Evolutionary conservation across 2,329 filamentous ascomycete genomes (phyloP).

Genomic region (Phyllosticta citrichinensis): DNA sequence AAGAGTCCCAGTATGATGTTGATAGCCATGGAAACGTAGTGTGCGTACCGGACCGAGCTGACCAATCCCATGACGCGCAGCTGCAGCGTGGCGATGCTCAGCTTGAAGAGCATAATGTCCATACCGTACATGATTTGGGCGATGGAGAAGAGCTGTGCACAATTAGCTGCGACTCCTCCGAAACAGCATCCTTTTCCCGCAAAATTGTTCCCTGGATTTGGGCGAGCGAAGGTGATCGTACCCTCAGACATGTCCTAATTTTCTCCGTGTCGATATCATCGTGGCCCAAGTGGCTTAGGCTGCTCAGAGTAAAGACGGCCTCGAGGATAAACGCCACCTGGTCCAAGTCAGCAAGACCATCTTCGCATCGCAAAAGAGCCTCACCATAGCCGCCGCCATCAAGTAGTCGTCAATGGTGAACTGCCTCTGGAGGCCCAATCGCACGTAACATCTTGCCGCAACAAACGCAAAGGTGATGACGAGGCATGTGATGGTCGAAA

Average conservation of each 20-base stretch:
- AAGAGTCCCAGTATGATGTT: neutral
- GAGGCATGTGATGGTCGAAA: neutral
- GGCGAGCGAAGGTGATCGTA: neutral
- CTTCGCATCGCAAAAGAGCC: neutral
- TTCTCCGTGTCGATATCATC: neutral
- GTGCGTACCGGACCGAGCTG: neutral
- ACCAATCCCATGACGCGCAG: constrained; percentile 5
- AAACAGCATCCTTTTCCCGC: neutral
- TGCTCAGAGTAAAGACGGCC: neutral
- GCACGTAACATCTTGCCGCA: neutral
- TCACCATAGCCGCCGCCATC: neutral
- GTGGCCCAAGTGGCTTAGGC: neutral
- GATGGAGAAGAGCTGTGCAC: neutral
- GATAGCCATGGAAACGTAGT: neutral
- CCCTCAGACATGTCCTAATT: neutral
- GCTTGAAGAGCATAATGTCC: constrained; percentile 1
- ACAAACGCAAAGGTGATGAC: neutral
- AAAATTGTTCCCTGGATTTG: neutral
- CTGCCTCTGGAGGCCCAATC: neutral
- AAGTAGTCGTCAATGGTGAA: constrained; percentile 4
- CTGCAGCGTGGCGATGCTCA: constrained; percentile 5
- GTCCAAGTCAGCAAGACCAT: neutral
- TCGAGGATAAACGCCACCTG: neutral
- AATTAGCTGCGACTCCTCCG: neutral
- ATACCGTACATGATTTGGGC: constrained; percentile 2